Percentiles rank a stretch among this genome's conserved stretches.
These are phyloP conservation scores for Fusarium stilboides DNA, from an alignment of 2,329 filamentous ascomycete genomes.

Conservation along the genomic window DNA sequence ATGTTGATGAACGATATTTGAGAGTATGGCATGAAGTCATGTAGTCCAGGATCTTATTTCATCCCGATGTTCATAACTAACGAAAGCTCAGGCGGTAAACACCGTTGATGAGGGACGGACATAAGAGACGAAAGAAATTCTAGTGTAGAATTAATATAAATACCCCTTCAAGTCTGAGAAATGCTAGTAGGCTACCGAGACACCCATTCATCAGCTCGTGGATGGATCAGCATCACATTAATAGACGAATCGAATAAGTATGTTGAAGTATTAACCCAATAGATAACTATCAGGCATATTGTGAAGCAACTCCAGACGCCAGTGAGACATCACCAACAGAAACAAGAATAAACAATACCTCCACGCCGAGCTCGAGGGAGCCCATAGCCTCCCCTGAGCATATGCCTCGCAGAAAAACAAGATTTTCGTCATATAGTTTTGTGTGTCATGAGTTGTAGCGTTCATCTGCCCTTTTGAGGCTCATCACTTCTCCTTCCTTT, in stretches of 20 bases:
- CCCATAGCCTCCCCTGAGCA: slow-evolving; percentile 18
- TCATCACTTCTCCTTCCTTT: slow-evolving; percentile 17
- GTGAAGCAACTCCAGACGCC: slow-evolving; percentile 32
- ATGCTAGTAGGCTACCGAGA: neutral
- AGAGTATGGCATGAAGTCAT: neutral
- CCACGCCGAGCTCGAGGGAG: slow-evolving; percentile 34
- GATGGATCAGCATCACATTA: too few species aligned
- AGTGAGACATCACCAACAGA: slow-evolving; percentile 23
- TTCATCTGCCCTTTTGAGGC: slow-evolving; percentile 29
- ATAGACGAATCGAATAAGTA: slow-evolving; percentile 2
- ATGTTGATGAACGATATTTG: neutral
- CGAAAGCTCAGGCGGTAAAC: neutral
- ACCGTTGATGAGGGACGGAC: slow-evolving; percentile 12
- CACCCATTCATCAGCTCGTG: neutral
- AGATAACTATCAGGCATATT: slow-evolving; percentile 33
- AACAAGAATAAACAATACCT: slow-evolving; percentile 32
- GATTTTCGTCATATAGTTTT: slow-evolving; percentile 44
- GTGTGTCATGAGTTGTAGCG: slow-evolving; percentile 44
- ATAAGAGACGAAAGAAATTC: slow-evolving; percentile 9
- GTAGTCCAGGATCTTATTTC: neutral
- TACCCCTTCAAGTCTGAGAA: slow-evolving; percentile 5
- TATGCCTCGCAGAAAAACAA: slow-evolving; percentile 43
- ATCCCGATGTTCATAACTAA: neutral
- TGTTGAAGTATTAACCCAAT: slow-evolving; percentile 23
- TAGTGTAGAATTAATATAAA: slow-evolving; percentile 24